Evolutionary conservation across 352 stramenopile genomes (phyloP), one percentile per base, ranked within the genome.

Genomic region (Globisporangium cylindrosporum): DNA sequence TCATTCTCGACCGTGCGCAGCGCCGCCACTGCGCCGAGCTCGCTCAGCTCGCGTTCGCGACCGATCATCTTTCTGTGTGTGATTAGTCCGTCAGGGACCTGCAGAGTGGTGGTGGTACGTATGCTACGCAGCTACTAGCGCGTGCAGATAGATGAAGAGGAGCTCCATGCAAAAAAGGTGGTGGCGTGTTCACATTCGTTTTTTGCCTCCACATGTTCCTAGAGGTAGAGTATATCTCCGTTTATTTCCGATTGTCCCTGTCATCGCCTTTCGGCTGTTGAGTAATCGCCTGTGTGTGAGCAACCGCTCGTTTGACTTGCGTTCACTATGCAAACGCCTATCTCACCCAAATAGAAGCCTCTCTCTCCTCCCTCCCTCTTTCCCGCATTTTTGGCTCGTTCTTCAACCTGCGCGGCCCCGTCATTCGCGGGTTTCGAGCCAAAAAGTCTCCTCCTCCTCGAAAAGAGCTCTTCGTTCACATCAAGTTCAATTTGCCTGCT

Each of bases 1-100:
- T 58, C 36, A 32, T 69, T 69, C 27, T 29, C n/a, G 0, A 69
- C 15, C n/a, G 38, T 29, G 29, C 80, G 65, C 32, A 91, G 76
- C 38, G 79, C 83, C 43, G 79, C 67, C 41, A 84, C 75, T 2
- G 73, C 72, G 22, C 69, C 68, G 48, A 94, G 72, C 68, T 88
- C 80, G 6, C 68, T 68, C 34, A 92, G 56, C 60, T 88, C 78
- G 68, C 64, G 69, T 59, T 83, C 77, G 58, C 86, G 83, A 2
- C 81, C 82, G 55, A 87, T 73, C 75, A 92, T 89, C 68, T 51
- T 1, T 48, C 5, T 51, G 43, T 22, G 43, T 22, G 18, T 51
- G 18, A 51, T 51, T 51, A 51, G 43, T 51, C 43, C 6, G 43
- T 20, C 43, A 22, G 18, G 14, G 43, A 51, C 6, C 18, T 22